Conservation (phyloP, 108 stramenopile species). For the Discostella pseudostelligera region DNA sequence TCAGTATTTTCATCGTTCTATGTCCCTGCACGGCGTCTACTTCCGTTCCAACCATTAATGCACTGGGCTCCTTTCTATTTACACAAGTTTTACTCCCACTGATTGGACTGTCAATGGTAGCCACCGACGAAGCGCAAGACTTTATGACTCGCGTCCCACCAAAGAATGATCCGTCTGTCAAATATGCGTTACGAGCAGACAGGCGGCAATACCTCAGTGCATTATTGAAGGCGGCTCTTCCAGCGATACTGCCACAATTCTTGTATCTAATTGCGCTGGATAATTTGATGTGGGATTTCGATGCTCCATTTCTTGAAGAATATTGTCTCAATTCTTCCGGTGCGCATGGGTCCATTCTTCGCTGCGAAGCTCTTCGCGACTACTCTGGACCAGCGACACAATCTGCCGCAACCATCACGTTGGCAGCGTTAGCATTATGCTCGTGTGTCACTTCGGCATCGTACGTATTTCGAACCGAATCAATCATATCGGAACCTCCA, state of each 20-base stretch:
- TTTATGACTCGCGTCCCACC: conserved; percentile 78
- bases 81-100: conserved; percentile 63
- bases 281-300: conserved; percentile 43
- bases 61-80: conserved; percentile 63
- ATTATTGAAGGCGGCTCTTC: conserved; percentile 57
- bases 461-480: conserved; percentile 61
- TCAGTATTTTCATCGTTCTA: conserved; percentile 60
- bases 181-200: conserved; percentile 65
- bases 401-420: conserved; percentile 52
- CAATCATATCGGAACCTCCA: conserved; percentile 55
- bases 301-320: conserved; percentile 30
- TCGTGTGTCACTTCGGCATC: conserved; percentile 57
- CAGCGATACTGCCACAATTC: conserved; percentile 64
- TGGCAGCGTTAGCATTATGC: conserved; percentile 66
- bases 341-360: conserved; percentile 39
- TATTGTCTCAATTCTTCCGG: conserved; percentile 13
- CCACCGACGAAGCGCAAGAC: conserved; percentile 53
- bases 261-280: conserved; percentile 65
- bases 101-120: conserved; percentile 65
- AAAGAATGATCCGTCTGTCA: conserved; percentile 72
- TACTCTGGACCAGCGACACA: conserved; percentile 59
- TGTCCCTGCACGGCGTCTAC: conserved; percentile 65
- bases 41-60: conserved; percentile 56
- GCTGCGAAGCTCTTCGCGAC: conserved; percentile 61
- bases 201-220: conserved; percentile 38